A percentile compares a stretch with the other conserved stretches of the same genome.
Evolutionary conservation across 169 alveolate genomes (phyloP).

Genomic region (Amoebophrya sp.): DNA sequence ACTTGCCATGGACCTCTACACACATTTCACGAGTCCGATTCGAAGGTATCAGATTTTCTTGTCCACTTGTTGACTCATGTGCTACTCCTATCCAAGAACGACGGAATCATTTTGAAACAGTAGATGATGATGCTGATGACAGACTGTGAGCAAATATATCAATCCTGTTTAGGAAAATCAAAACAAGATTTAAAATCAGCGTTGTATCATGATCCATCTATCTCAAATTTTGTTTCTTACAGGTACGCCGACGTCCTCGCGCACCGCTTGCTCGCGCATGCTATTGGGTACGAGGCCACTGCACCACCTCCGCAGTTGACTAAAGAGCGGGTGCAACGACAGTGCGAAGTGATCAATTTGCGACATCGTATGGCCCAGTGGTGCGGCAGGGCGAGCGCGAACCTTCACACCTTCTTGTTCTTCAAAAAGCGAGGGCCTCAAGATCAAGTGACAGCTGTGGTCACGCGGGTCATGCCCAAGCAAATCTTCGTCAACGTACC

Average conservation of each 20-base stretch:
- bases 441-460: not conserved
- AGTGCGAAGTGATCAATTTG: not conserved
- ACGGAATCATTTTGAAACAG: too few relatives aligned
- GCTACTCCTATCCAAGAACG: too few relatives aligned
- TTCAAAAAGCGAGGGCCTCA: not conserved
- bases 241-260: conserved; percentile 34
- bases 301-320: too few relatives aligned
- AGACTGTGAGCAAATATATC: too few relatives aligned
- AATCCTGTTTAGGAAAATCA: too few relatives aligned
- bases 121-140: too few relatives aligned
- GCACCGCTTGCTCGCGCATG: conserved; percentile 24
- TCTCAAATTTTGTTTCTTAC: conserved; percentile 63
- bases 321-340: too few relatives aligned
- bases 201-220: too few relatives aligned
- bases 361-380: not conserved
- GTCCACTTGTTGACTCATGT: too few relatives aligned
- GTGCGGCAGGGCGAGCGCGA: not conserved
- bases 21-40: conserved; percentile 97
- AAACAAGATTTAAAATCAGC: too few relatives aligned
- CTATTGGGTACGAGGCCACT: not conserved
- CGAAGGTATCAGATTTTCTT: too few relatives aligned
- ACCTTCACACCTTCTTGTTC: not conserved
- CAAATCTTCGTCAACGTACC: not conserved
- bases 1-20: conserved; percentile 89
- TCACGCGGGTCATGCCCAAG: not conserved